Base-by-base conservation (phyloP, 2,329 filamentous ascomycete species). In the Fusarium brachygibbosum region DNA sequence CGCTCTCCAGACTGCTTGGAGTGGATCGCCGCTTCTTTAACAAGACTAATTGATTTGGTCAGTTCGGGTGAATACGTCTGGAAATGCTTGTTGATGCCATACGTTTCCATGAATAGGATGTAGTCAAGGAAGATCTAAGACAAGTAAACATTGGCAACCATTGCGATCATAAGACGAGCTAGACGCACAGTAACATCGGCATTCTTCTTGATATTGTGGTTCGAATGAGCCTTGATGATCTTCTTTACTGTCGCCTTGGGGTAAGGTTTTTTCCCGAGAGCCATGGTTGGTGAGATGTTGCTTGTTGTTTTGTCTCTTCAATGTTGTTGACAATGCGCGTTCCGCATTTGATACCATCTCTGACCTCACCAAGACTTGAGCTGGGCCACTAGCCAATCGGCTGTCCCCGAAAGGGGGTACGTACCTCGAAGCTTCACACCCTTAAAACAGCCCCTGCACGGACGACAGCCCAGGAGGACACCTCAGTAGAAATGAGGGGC, bases 221-320 rank as follows among this genome's bases (percentile, higher is more conserved):
- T 91, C 11, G 93, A 91, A 79, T 97, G 93, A 19, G 93, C 93
- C 81, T 97, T 97, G 75, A 97, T 86, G 63, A 97, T 95, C 79
- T 94, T 94, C 80, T 94, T 96, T 73, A 97, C 85, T 0, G 93
- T 96, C 19, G 88, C 90, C 67, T 94, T 90, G 13, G 94, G 94
- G 75, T 97, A 97, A 16, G 93, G 84, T 73, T 93, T 95, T 76
- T 91, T 90, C 23, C 88, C 84, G 14, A 79, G 73, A 5, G 77
- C 78, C 79, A 81, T 80, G 38, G 59, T 65, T 46, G 63, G 37
- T 54, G 31, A 31, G 38, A 35, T 58, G 23, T 19, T 53, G 21
- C n/a, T 69, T 29, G 60, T 62, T 28, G 64, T 58, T 46, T 68
- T 68, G 52, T 53, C 40, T 44, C 49, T 52, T 57, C 25, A 50